Evolutionary conservation across 2,329 filamentous ascomycete species (phyloP).

Genomic region (Cytospora piceae): DNA sequence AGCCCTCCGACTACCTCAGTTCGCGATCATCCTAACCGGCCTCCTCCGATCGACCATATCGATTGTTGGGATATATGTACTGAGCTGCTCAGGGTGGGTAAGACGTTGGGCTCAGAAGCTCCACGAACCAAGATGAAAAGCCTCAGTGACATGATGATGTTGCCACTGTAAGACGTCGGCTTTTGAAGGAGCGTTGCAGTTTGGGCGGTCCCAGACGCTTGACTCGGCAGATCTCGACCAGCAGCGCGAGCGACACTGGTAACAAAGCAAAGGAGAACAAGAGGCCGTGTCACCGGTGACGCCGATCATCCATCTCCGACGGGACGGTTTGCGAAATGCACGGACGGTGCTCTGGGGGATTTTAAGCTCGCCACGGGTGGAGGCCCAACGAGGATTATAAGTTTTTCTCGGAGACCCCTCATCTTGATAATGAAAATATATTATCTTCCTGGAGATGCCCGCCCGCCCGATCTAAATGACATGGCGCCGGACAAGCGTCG

Average conservation of each 20-base stretch:
- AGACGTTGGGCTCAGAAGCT: constrained; percentile 1
- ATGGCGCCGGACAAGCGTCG: not conserved
- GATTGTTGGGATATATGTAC: not conserved
- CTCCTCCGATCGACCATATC: not conserved
- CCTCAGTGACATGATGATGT: constrained; percentile 6
- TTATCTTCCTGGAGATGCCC: not conserved
- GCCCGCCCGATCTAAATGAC: not conserved
- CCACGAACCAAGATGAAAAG: constrained; percentile 6
- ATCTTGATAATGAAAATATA: not conserved
- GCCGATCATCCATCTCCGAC: constrained; percentile 3
- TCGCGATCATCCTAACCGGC: not conserved
- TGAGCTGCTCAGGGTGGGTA: not conserved
- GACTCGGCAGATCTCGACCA: constrained; percentile 24
- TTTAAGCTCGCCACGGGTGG: not conserved
- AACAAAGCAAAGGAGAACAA: not conserved
- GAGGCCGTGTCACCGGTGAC: constrained; percentile 5
- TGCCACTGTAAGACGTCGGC: constrained; percentile 18
- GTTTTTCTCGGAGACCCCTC: not conserved
- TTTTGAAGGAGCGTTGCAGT: constrained; percentile 24
- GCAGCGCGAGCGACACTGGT: constrained; percentile 11
- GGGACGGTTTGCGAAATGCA: not conserved
- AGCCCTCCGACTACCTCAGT: not conserved
- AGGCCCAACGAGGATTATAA: not conserved
- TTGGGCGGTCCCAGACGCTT: constrained; percentile 4
- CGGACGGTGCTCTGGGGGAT: not conserved